These are phyloP conservation scores for Aspergillus coremiiformis DNA, from an alignment of 495 filamentous ascomycete species.

Conservation along the genomic window DNA sequence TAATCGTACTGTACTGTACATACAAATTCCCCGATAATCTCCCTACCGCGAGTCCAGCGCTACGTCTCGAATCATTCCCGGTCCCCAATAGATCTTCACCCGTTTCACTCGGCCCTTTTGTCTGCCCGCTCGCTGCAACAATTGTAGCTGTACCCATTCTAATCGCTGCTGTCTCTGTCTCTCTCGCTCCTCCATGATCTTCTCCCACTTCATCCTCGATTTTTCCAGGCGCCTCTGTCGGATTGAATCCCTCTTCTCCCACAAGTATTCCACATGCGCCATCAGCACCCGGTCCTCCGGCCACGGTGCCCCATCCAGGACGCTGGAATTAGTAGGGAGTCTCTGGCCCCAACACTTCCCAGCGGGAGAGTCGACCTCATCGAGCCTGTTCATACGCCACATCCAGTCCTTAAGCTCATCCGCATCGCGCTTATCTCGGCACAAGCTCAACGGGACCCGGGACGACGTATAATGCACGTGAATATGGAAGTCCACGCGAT, in stretches of 20 bases:
- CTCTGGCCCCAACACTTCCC: too few relatives aligned
- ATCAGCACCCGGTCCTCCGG: slow-evolving; percentile 16
- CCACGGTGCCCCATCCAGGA: slow-evolving; percentile 10
- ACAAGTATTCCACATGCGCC: slow-evolving; percentile 17
- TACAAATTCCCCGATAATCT: neutral
- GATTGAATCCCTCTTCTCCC: slow-evolving; percentile 14
- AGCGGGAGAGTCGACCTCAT: neutral
- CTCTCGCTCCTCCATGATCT: slow-evolving; percentile 23
- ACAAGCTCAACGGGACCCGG: slow-evolving; percentile 20
- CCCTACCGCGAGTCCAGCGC: neutral
- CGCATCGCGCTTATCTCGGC: slow-evolving; percentile 24
- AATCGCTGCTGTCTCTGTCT: slow-evolving; percentile 11
- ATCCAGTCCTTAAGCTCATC: slow-evolving; percentile 15
- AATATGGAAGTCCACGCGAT: slow-evolving; percentile 31
- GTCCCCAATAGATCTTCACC: neutral
- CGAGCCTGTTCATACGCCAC: neutral
- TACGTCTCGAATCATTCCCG: neutral
- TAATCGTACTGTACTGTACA: too few relatives aligned
- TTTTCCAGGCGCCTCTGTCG: slow-evolving; percentile 13
- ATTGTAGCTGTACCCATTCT: neutral
- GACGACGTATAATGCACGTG: slow-evolving; percentile 26
- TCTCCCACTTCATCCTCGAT: slow-evolving; percentile 17
- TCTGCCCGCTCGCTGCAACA: neutral
- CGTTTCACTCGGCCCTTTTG: neutral
- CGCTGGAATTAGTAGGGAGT: neutral